These are phyloP conservation scores for Entoloma clypeatum DNA, from an alignment of 1,284 basidiomycete species.

Conservation along the genomic window DNA sequence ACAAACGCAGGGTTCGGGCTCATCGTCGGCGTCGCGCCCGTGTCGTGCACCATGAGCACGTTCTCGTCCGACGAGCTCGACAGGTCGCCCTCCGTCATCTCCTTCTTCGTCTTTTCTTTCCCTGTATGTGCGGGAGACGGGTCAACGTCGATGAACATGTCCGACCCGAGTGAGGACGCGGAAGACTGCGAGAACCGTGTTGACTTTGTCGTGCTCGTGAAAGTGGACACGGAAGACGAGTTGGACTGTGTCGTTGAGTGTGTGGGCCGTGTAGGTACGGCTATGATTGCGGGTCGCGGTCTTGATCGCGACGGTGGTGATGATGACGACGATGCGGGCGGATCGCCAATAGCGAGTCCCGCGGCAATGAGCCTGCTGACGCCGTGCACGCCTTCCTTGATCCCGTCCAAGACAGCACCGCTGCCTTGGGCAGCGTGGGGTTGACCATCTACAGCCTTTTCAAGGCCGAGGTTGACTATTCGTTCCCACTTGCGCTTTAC, in stretches of 20 bases:
- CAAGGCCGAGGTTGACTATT: constrained; percentile 63
- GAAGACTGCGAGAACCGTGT: constrained; percentile 45
- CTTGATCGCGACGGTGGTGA: constrained; percentile 10
- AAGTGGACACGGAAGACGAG: constrained; percentile 30
- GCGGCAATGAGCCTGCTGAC: constrained; percentile 49
- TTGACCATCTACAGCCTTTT: constrained; percentile 23
- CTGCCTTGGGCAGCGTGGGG: constrained; percentile 18
- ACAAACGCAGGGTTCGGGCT: constrained; percentile 39
- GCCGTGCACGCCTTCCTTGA: constrained; percentile 63
- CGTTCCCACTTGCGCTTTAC: constrained; percentile 80
- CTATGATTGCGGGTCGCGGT: constrained; percentile 4
- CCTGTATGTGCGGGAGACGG: too few species aligned
- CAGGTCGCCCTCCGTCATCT: constrained; percentile 18
- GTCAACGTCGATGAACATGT: constrained; percentile 6
- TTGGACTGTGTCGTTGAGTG: constrained; percentile 24
- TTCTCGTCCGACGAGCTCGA: too few species aligned
- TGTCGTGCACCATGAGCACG: constrained; percentile 40
- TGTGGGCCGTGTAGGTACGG: constrained; percentile 9
- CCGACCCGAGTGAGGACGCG: constrained; percentile 31
- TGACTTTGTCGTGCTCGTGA: constrained; percentile 22
- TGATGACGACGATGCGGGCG: constrained; percentile 17
- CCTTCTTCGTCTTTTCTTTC: constrained; percentile 11
- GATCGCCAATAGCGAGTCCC: constrained; percentile 32
- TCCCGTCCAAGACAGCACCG: constrained; percentile 48
- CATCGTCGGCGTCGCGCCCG: constrained; percentile 42